Conservation (phyloP, 2,329 filamentous ascomycete species). For the Lecanicillium sp. region DNA sequence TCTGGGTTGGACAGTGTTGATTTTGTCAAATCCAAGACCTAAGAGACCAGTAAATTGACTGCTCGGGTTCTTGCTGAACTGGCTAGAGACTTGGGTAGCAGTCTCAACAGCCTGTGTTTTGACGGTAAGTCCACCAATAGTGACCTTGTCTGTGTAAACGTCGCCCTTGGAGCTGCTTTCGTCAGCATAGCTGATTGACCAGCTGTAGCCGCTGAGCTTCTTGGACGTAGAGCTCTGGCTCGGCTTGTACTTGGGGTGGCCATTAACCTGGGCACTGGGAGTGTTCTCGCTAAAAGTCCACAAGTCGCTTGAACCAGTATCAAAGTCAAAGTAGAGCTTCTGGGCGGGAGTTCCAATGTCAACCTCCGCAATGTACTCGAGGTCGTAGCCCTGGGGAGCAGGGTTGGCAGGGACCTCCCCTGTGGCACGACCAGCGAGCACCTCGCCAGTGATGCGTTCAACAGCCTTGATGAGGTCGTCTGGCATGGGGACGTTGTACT, state of each 20-base stretch:
- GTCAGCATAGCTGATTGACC: conserved; percentile 36
- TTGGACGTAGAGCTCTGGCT: conserved; percentile 28
- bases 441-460: conserved; percentile 23
- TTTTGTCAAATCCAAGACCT: conserved; percentile 28
- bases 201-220: conserved; percentile 25
- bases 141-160: conserved; percentile 34
- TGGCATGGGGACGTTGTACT: conserved; percentile 33
- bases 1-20: conserved; percentile 32
- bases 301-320: conserved; percentile 34
- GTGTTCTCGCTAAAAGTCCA: conserved; percentile 27
- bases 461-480: conserved; percentile 41
- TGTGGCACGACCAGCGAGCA: conserved; percentile 1
- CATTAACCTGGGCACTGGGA: conserved; percentile 14
- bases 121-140: conserved; percentile 32
- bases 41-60: conserved; percentile 3
- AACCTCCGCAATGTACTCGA: conserved; percentile 4
- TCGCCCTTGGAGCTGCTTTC: conserved; percentile 30
- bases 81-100: conserved; percentile 28
- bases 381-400: background rate
- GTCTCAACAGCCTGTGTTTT: conserved; percentile 33
- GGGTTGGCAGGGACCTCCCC: conserved; percentile 2
- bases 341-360: conserved; percentile 23
- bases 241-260: conserved; percentile 30
- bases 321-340: conserved; percentile 30
- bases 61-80: conserved; percentile 38